Base-by-base conservation (phyloP, 202 grass and related monocot genomes). In the Panicum hallii region DNA sequence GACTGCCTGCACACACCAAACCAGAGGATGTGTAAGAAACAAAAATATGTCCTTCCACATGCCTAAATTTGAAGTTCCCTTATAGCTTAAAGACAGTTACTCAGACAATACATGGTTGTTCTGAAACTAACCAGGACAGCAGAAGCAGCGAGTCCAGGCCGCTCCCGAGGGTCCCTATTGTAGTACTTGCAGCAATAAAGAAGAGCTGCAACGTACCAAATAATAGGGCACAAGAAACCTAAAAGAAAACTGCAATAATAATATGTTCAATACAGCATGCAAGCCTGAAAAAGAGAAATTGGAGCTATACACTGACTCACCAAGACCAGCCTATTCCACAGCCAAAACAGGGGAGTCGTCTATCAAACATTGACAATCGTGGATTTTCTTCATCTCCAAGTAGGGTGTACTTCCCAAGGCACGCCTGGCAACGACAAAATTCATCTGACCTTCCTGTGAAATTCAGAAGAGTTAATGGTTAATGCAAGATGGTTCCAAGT, bases 311-410 rank as follows among this genome's bases (percentile, higher is more conserved):
- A 81, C 12, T 58, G 23, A 95, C 97, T 96, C 80, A 99, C 97
- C 84, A 94, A 72, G 86, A 96, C 97, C 97, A 99, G 48, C 97
- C 97, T 73, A 96, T 88, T 77, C 97, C 97, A 91, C 91, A 99
- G 71, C 97, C 93, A 74, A 84, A 99, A 84, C 87, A 96, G 17
- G 97, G 91, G 58, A 96, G 93, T 47, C 89, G 82, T 63, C 84
- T 83, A 56, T 96, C 91, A 78, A 94, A 99, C 87, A 89, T 91
- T 83, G 91, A 78, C 58, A 99, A 81, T 52, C 87, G 90, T 13
- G 97, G 97, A 63, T 94, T 92, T 86, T 98, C 93, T 79, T 91
- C 93, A 84, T 96, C 91, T 65, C 86, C 86, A 81, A 99, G 86
- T 62, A 94, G 80, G 11, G 74, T 89, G 82, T 99, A 94, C 48